phyloP scores from a whole-genome alignment of 2,329 filamentous ascomycete species.

The Diaporthe vexans region DNA sequence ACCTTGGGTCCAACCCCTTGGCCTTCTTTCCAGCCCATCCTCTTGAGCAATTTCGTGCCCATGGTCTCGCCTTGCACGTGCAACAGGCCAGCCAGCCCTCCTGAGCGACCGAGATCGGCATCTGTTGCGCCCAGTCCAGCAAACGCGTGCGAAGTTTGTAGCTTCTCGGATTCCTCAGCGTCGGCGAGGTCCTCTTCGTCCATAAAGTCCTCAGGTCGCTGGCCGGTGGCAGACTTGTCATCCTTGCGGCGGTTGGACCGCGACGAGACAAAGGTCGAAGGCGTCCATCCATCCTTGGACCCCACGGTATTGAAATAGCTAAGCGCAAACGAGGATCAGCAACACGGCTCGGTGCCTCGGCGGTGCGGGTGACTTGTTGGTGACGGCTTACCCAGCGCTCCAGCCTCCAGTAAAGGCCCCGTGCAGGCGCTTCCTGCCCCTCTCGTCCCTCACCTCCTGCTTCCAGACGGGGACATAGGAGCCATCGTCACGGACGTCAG shows the following conservation, averaged over 20 bases:
- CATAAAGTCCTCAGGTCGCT: slow-evolving; percentile 93
- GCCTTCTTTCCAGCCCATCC: slow-evolving; percentile 96
- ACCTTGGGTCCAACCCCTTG: slow-evolving; percentile 94
- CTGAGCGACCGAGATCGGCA: slow-evolving; percentile 64
- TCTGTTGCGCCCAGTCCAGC: slow-evolving; percentile 80
- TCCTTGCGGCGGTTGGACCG: slow-evolving; percentile 81
- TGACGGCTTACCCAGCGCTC: slow-evolving; percentile 83
- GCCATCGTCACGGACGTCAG: slow-evolving; percentile 86
- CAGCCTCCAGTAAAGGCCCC: slow-evolving; percentile 97
- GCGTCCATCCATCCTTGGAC: slow-evolving; percentile 98
- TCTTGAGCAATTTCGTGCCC: slow-evolving; percentile 85
- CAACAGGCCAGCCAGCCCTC: slow-evolving; percentile 79
- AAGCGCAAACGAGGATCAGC: slow-evolving; percentile 34
- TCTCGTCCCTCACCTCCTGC: slow-evolving; percentile 95
- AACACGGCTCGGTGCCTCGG: too few species aligned
- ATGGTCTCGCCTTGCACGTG: slow-evolving; percentile 83
- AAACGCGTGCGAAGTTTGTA: slow-evolving; percentile 82
- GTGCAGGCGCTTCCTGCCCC: slow-evolving; percentile 89
- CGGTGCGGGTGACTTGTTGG: too few species aligned
- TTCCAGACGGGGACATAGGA: slow-evolving; percentile 97
- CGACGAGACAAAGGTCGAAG: slow-evolving; percentile 92
- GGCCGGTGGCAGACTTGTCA: slow-evolving; percentile 53
- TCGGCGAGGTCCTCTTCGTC: slow-evolving; percentile 96
- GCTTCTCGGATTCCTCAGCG: slow-evolving; percentile 80
- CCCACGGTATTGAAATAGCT: slow-evolving; percentile 99